Evolutionary conservation across 1,284 basidiomycete genomes (phyloP).

Genomic region (Puccinia horiana): DNA sequence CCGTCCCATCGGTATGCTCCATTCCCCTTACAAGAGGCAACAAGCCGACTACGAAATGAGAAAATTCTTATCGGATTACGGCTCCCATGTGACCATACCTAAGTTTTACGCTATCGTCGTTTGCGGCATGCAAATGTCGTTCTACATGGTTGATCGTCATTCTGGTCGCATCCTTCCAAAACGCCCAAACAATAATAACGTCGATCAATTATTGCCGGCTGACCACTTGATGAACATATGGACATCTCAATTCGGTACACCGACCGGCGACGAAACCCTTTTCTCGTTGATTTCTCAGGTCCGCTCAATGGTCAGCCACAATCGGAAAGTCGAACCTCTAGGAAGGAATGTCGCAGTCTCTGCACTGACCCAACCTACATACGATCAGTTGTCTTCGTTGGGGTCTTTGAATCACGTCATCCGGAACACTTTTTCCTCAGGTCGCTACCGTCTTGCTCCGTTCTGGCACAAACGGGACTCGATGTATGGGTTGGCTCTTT

Average conservation of each 20-base stretch:
- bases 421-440: background rate
- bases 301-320: slow-evolving; percentile 22
- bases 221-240: slow-evolving; percentile 32
- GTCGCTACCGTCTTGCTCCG: slow-evolving; percentile 17
- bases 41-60: slow-evolving; percentile 40
- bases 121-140: slow-evolving; percentile 20
- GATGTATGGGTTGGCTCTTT: background rate
- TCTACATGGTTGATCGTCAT: slow-evolving; percentile 37
- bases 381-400: background rate
- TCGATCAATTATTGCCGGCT: slow-evolving; percentile 14
- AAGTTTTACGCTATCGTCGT: slow-evolving; percentile 27
- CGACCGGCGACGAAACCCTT: slow-evolving; percentile 19
- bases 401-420: background rate
- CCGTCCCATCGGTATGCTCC: background rate
- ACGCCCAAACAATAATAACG: background rate
- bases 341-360: background rate
- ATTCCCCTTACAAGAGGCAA: slow-evolving; percentile 19
- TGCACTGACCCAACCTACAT: background rate
- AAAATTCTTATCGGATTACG: slow-evolving; percentile 6
- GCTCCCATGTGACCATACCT: slow-evolving; percentile 12
- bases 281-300: slow-evolving; percentile 27
- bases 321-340: background rate
- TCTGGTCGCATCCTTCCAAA: slow-evolving; percentile 30
- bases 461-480: slow-evolving; percentile 1
- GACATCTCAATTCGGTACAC: slow-evolving; percentile 23